Base-by-base conservation (phyloP, 768 basidiomycete genomes). In the Xerocomellus chrysenteron region DNA sequence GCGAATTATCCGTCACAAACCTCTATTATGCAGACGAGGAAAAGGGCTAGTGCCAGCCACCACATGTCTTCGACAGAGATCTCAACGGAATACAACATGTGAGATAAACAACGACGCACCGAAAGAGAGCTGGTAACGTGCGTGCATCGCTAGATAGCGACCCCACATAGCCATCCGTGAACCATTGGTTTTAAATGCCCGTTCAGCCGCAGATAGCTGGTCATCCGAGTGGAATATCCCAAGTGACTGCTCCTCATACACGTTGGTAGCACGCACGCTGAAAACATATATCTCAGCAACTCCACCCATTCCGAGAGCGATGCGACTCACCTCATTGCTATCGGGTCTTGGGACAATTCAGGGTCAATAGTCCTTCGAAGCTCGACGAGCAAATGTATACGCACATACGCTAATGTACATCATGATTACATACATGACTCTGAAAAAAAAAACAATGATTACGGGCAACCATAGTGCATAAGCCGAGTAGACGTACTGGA, bases 11-110 rank as follows among this genome's bases (percentile, higher is more conserved):
- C 10, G 24, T 39, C 17, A 61, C 80, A 56, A 58, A 91, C 92
- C 81, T 98, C 97, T 58, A 97, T 86, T 61, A 98, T 96, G 68
- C 95, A 98, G 40, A 98, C 78, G 2, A 97, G 71, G 73, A 94
- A 94, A 13, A 98, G 72, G 0, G 92, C 93, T 13, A 92, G 24
- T 7, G 67, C 89, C 21, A 98, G 72, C 94, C 94, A 97, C 96
- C 95, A 97, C 83, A 98, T 93, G 72, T 97, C 95, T 94, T 59
- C 14, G n/a, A 46, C 43, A 13, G 33, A n/a, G 16, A 47, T 41
- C 56, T 55, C 10, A 59, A 47, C 16, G 47, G 32, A 33, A 35
- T n/a, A 50, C 17, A 2, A 19, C 5, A n/a, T 1, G 13, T 21
- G 8, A n/a, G 50, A 50, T 50, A 43, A 33, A 49, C 14, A 28